These are phyloP conservation scores for Melanopsichium pennsylvanicum DNA, from an alignment of 1,284 basidiomycete species.

Conservation along the genomic window DNA sequence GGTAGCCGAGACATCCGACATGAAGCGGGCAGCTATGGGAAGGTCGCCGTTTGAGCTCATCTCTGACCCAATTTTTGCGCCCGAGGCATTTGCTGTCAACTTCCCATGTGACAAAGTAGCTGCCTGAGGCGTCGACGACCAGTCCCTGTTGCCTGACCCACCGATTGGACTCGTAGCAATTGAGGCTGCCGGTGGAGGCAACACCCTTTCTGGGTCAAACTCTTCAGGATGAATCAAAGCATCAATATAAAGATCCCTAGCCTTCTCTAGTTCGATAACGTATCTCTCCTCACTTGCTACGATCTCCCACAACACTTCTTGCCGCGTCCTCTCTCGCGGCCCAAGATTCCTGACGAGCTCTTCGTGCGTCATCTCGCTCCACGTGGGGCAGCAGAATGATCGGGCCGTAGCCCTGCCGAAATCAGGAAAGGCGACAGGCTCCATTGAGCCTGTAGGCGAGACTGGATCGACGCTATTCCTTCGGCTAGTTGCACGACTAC, in stretches of 20 bases:
- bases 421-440: constrained; percentile 20
- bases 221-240: constrained; percentile 77
- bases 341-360: constrained; percentile 93
- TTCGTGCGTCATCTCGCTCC: constrained; percentile 94
- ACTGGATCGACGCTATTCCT: constrained; percentile 25
- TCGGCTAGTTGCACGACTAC: constrained; percentile 26
- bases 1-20: constrained; percentile 22
- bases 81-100: not conserved
- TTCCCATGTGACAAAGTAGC: not conserved
- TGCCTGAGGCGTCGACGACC: not conserved
- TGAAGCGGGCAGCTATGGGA: constrained; percentile 55
- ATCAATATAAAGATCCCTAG: constrained; percentile 91
- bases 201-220: constrained; percentile 28
- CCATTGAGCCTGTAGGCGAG: constrained; percentile 10
- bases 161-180: not conserved
- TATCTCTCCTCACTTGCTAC: constrained; percentile 97
- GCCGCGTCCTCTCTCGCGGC: constrained; percentile 88
- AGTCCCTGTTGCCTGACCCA: not conserved
- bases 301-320: constrained; percentile 97
- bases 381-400: constrained; percentile 70
- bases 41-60: constrained; percentile 25
- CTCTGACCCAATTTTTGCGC: not conserved
- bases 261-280: constrained; percentile 83
- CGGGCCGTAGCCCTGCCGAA: constrained; percentile 10
- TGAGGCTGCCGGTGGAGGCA: not conserved